A percentile compares a stretch with the other conserved stretches of the same genome.
Evolutionary conservation across 2,329 filamentous ascomycete species (phyloP).

Genomic region (Juglanconis sp.): DNA sequence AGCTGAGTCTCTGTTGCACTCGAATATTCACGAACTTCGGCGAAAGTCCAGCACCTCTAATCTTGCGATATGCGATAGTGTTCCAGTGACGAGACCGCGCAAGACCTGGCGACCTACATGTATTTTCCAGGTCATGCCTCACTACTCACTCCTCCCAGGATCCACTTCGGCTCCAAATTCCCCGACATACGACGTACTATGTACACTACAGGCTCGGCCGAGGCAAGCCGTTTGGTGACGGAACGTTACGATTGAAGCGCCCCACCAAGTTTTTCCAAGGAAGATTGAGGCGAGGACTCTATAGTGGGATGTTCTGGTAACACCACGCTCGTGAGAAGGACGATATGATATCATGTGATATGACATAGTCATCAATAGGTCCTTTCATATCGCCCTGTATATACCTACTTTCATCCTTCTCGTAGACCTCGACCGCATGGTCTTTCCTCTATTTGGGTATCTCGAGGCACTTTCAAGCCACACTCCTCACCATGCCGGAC

Average conservation of each 20-base stretch:
- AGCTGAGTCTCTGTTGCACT: too few relatives aligned
- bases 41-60: too few relatives aligned
- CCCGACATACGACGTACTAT: neutral
- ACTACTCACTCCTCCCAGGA: too few relatives aligned
- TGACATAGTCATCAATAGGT: neutral
- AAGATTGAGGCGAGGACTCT: neutral
- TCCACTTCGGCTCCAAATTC: constrained; percentile 1
- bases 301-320: too few relatives aligned
- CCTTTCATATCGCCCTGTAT: neutral
- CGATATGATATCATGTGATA: neutral
- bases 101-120: too few relatives aligned
- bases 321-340: too few relatives aligned
- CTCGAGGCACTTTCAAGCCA: neutral
- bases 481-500: constrained; percentile 58
- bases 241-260: neutral
- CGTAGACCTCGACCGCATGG: too few relatives aligned
- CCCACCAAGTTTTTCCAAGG: neutral
- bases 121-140: too few relatives aligned
- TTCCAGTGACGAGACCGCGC: too few relatives aligned
- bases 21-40: too few relatives aligned
- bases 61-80: too few relatives aligned
- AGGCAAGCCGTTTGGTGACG: neutral
- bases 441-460: neutral
- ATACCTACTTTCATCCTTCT: neutral
- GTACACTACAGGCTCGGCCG: neutral